Conservation (phyloP, 2,329 filamentous ascomycete species). For the Didymella keratinophila region DNA sequence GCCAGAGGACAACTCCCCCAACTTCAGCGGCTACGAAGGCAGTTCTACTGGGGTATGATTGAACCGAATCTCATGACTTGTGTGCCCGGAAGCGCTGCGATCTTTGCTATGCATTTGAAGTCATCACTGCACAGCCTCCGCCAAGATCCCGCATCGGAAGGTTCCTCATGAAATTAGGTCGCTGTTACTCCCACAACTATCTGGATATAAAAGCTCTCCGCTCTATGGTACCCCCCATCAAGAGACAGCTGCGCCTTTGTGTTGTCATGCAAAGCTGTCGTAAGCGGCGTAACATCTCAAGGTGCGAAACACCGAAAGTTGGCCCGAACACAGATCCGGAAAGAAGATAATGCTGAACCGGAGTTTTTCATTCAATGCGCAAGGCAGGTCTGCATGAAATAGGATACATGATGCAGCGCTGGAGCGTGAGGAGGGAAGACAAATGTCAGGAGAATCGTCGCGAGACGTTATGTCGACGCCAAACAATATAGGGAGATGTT, state of each 20-base stretch:
- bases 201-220: not conserved
- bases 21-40: too few species aligned
- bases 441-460: not conserved
- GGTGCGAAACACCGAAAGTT: conserved; percentile 25
- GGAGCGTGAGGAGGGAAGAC: conserved; percentile 6
- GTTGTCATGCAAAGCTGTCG: conserved; percentile 33
- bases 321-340: conserved; percentile 13
- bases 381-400: conserved; percentile 22
- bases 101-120: too few species aligned
- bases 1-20: too few species aligned
- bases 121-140: too few species aligned
- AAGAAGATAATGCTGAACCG: conserved; percentile 17
- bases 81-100: too few species aligned
- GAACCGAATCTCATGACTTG: too few species aligned
- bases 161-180: too few species aligned
- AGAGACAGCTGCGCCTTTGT: conserved; percentile 22
- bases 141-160: too few species aligned
- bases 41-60: too few species aligned
- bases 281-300: conserved; percentile 37
- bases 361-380: conserved; percentile 15
- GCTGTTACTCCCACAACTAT: too few species aligned
- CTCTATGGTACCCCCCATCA: conserved; percentile 26
- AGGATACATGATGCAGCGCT: conserved; percentile 18
- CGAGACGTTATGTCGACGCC: conserved; percentile 6
- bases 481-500: not conserved